Percentiles rank a stretch among this genome's conserved stretches.
Evolutionary conservation across 805 yeast genomes (phyloP).

Genomic region (Lachancea sp.): DNA sequence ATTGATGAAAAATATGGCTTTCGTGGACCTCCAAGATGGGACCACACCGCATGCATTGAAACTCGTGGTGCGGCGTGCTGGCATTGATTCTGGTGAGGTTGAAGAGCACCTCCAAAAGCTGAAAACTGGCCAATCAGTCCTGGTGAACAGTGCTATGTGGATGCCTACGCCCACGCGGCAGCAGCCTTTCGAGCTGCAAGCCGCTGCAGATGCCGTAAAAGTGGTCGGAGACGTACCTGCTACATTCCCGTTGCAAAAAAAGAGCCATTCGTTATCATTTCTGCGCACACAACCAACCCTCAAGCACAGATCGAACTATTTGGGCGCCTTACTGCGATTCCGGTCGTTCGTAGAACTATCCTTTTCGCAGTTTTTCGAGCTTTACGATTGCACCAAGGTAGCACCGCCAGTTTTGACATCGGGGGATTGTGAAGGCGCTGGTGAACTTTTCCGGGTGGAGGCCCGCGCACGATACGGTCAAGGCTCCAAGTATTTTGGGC

Average conservation of each 20-base stretch:
- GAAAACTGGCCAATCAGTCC: conserved; percentile 45
- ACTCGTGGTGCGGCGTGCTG: conserved; percentile 42
- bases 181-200: conserved; percentile 48
- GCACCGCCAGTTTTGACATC: conserved; percentile 83
- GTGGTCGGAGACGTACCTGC: conserved; percentile 58
- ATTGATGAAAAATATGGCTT: conserved; percentile 66
- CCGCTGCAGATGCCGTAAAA: conserved; percentile 32
- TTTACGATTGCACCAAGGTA: conserved; percentile 57
- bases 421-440: conserved; percentile 97
- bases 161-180: conserved; percentile 30
- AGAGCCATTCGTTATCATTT: conserved; percentile 57
- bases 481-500: conserved; percentile 49
- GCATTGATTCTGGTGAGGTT: not conserved
- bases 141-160: conserved; percentile 35
- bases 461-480: conserved; percentile 25
- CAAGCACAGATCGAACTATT: conserved; percentile 65
- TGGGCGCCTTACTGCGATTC: conserved; percentile 61
- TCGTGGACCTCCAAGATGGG: conserved; percentile 79
- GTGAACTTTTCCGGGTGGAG: conserved; percentile 69
- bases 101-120: conserved; percentile 17
- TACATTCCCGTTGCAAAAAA: conserved; percentile 78
- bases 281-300: conserved; percentile 69
- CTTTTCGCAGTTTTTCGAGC: conserved; percentile 48
- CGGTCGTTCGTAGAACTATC: conserved; percentile 60
- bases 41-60: conserved; percentile 48